phyloP scores from a whole-genome alignment of 768 basidiomycete genomes.

The Podaxis carcinomalis region DNA sequence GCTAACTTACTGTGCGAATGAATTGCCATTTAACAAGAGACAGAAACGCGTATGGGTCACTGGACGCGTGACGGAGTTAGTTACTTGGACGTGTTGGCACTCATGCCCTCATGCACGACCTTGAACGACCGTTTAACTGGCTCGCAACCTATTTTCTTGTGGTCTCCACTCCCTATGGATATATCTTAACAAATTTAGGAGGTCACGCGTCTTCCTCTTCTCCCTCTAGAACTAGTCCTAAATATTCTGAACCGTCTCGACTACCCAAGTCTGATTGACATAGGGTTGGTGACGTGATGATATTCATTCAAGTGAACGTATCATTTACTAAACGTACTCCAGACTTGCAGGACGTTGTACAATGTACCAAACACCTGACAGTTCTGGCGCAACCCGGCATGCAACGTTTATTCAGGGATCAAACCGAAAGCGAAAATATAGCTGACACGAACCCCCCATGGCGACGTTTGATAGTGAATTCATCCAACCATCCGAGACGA shows the following conservation, averaged over 20 bases:
- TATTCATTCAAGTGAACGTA: not conserved
- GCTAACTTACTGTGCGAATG: too few relatives aligned
- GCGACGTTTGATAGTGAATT: not conserved
- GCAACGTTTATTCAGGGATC: too few relatives aligned
- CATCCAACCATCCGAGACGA: too few relatives aligned
- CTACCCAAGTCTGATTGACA: not conserved
- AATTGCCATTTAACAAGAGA: too few relatives aligned
- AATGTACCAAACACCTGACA: not conserved
- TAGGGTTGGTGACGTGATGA: not conserved
- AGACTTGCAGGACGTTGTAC: not conserved
- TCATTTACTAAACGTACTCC: too few relatives aligned
- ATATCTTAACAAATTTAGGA: not conserved
- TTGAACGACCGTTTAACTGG: not conserved
- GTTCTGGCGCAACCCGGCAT: not conserved
- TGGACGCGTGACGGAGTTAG: too few relatives aligned
- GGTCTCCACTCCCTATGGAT: not conserved
- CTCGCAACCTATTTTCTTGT: not conserved
- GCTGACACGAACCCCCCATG: not conserved
- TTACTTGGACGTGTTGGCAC: too few relatives aligned
- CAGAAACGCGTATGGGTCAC: too few relatives aligned
- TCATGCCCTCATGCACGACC: too few relatives aligned
- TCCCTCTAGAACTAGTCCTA: not conserved
- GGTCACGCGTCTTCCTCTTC: not conserved
- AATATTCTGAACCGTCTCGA: not conserved
- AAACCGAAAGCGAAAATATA: not conserved